Evolutionary conservation across 148 eudicot genomes (phyloP).

Genomic region (Arbutus unedo): DNA sequence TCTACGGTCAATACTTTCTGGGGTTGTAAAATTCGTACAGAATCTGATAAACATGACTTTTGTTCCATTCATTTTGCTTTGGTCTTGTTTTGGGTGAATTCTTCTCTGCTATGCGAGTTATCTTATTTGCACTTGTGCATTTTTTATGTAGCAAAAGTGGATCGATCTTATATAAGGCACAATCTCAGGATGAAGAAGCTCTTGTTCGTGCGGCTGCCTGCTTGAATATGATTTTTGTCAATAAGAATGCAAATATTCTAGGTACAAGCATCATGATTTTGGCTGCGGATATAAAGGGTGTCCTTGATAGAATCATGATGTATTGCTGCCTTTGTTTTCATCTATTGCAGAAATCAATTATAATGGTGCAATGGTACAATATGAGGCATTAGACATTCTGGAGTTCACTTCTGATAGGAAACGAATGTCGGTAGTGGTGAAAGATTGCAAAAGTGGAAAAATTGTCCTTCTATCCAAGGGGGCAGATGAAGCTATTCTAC

Average conservation of each 20-base stretch:
- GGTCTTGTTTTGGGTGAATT: conserved; percentile 6
- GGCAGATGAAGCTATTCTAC: conserved; percentile 95
- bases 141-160: conserved; percentile 63
- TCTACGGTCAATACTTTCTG: not conserved
- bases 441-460: conserved; percentile 65
- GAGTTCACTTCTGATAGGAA: conserved; percentile 99
- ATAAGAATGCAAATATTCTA: conserved; percentile 60
- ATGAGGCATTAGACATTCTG: conserved; percentile 75
- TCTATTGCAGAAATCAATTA: conserved; percentile 65
- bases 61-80: not conserved
- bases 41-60: not conserved
- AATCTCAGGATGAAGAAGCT: conserved; percentile 99
- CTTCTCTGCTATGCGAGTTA: not conserved
- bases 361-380: conserved; percentile 52
- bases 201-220: conserved; percentile 91
- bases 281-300: not conserved
- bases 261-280: conserved; percentile 42
- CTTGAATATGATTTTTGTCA: conserved; percentile 72
- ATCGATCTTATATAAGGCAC: conserved; percentile 74
- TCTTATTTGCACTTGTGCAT: conserved; percentile 3
- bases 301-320: not conserved
- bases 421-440: conserved; percentile 89
- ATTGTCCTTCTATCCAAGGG: conserved; percentile 83
- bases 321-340: conserved; percentile 11
- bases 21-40: not conserved